phyloP scores from a whole-genome alignment of 306 rosid species.

The Fagus sylvatica region DNA sequence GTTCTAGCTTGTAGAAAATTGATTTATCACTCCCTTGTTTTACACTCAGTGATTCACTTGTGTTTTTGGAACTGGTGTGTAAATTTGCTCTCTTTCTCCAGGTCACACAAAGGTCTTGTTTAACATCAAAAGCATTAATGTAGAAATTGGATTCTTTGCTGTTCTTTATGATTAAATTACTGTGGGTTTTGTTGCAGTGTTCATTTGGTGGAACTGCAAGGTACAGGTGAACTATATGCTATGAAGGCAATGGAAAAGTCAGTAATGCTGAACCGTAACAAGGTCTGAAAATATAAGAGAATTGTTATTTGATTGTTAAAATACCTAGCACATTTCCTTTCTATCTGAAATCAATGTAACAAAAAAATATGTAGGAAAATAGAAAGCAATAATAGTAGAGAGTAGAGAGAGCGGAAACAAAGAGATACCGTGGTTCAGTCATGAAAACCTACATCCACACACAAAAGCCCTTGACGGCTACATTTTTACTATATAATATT shows the following conservation, averaged over 20 bases:
- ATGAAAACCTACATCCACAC: too few relatives aligned
- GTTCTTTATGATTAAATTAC: constrained; percentile 5
- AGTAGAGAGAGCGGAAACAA: too few relatives aligned
- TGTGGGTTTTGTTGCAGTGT: constrained; percentile 59
- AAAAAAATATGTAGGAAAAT: not conserved
- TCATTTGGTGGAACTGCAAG: constrained; percentile 87
- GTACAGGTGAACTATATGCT: constrained; percentile 75
- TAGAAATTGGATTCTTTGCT: not conserved
- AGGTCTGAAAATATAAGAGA: constrained; percentile 54
- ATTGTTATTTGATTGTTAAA: constrained; percentile 16
- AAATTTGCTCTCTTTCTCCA: not conserved
- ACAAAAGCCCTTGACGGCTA: too few relatives aligned
- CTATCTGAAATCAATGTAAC: constrained; percentile 14
- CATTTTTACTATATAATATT: too few relatives aligned
- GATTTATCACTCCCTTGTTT: not conserved
- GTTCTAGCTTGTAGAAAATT: not conserved
- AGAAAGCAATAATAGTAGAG: too few relatives aligned
- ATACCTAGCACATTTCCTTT: not conserved
- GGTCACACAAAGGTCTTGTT: not conserved
- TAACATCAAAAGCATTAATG: not conserved
- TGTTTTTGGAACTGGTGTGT: not conserved
- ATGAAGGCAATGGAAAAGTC: constrained; percentile 99
- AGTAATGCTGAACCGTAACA: constrained; percentile 80
- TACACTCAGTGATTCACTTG: not conserved
- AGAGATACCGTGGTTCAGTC: too few relatives aligned